Evolutionary conservation across 305 asterid genomes (phyloP), one percentile per base, ranked within the genome.

Genomic region (Nicotiana rustica): DNA sequence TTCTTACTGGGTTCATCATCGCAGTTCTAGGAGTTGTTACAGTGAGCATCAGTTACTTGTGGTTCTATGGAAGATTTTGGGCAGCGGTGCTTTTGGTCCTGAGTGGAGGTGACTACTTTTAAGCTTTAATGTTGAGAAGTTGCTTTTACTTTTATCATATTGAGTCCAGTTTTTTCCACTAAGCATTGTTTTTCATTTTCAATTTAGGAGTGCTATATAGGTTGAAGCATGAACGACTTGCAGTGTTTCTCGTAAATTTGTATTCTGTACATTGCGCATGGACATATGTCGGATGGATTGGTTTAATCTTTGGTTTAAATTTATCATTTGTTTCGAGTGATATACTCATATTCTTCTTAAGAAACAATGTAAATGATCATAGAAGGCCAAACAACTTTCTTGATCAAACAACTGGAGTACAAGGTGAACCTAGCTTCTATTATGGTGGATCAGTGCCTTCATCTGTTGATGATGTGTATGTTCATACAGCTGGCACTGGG

Each of bases 201-300:
- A 89, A 78, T 87, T 89, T 93, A 96, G 99, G 98, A 55, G 81
- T 90, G 84, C 88, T 93, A 59, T 94, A 91, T 87, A 35, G 85
- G 49, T 83, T 88, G 71, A 76, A 84, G 71, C 95, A 85, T 36
- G 97, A 92, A 65, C 96, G 97, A 17, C 36, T 93, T 85, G 94
- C 94, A 31, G 91, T 94, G 70, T 87, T 96, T 82, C 84, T 94
- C 76, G 84, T 89, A 70, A 92, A 93, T 64, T 81, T 83, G 38
- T 96, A 94, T 87, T 93, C 98, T 55, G 81, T 91, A 77, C 94
- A 93, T 85, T 93, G 95, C 83, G 93, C 94, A 29, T 92, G 97
- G 95, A 86, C 83, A 59, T 91, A 89, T 85, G 97, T 91, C 61
- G 98, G 99, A 69, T 93, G 92, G 94, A 85, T 91, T 83, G 98